Conservation (phyloP, 306 rosid species). For the barrel medic (Medicago truncatula) region DNA sequence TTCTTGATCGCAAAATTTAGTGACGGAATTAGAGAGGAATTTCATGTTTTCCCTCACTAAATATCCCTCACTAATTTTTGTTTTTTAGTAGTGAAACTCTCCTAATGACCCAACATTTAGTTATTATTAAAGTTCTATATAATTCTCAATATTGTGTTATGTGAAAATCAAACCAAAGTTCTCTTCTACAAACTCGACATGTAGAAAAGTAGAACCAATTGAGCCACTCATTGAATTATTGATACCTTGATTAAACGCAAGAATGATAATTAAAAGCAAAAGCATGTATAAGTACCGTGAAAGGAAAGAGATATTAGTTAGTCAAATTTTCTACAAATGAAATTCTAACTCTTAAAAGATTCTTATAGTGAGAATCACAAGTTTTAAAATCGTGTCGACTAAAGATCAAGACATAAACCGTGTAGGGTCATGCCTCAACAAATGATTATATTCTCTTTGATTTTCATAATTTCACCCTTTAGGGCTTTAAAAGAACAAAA, state of each 20-base stretch:
- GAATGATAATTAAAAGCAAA: conserved; percentile 30
- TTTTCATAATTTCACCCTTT: conserved; percentile 49
- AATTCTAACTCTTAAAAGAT: conserved; percentile 49
- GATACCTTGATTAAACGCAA: conserved; percentile 1
- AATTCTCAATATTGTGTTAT: not conserved
- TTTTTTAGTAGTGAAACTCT: too few relatives aligned
- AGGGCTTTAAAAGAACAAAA: conserved; percentile 44
- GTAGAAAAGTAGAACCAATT: not conserved
- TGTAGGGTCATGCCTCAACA: conserved; percentile 45
- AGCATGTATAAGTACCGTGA: conserved; percentile 21
- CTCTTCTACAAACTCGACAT: not conserved
- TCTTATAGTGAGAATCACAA: conserved; percentile 56
- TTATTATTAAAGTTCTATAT: too few relatives aligned
- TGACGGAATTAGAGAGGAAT: too few relatives aligned
- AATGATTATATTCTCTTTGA: conserved; percentile 49
- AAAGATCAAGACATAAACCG: conserved; percentile 55
- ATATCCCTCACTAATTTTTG: too few relatives aligned
- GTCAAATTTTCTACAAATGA: conserved; percentile 52
- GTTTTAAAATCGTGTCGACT: conserved; percentile 58
- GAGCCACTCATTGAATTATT: not conserved
- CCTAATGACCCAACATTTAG: too few relatives aligned
- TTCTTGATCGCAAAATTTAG: too few relatives aligned
- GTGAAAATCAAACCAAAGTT: not conserved
- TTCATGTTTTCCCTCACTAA: too few relatives aligned
- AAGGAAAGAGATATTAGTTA: conserved; percentile 46